Percentiles rank a stretch among this genome's conserved stretches.
These are phyloP conservation scores for Stephanodiscus triporus DNA, from an alignment of 108 stramenopile species.

Conservation along the genomic window DNA sequence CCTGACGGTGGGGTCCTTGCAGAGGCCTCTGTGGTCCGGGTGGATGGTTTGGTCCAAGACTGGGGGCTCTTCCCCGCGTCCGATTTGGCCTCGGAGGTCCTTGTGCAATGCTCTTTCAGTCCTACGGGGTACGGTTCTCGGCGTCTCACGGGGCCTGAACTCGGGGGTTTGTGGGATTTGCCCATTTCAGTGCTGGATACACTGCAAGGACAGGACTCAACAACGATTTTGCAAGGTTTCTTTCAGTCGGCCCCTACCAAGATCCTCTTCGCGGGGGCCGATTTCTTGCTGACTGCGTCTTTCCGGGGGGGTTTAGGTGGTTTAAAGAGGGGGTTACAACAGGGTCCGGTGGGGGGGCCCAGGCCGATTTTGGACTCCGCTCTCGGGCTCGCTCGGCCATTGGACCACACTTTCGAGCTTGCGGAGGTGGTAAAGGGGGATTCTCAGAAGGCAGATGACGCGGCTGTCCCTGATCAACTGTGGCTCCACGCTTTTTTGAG, in stretches of 20 bases:
- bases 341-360: neutral
- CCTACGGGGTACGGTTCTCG: neutral
- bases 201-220: neutral
- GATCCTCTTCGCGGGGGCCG: neutral
- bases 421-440: neutral
- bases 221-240: neutral
- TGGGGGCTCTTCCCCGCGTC: neutral
- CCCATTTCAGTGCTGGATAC: neutral
- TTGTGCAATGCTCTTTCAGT: neutral
- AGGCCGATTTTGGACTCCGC: neutral
- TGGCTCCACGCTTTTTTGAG: neutral
- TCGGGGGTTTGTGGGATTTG: neutral
- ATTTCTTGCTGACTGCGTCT: neutral
- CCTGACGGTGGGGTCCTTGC: no score
- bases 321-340: no score
- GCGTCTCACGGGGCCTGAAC: neutral
- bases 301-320: neutral
- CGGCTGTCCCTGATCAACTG: neutral
- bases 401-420: no score
- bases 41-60: neutral
- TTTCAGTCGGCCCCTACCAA: neutral
- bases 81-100: neutral
- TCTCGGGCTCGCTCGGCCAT: no score
- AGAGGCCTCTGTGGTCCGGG: neutral
- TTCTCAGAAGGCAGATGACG: neutral